Conservation (phyloP, 108 stramenopile species). For the Schizochytrium sp. region DNA sequence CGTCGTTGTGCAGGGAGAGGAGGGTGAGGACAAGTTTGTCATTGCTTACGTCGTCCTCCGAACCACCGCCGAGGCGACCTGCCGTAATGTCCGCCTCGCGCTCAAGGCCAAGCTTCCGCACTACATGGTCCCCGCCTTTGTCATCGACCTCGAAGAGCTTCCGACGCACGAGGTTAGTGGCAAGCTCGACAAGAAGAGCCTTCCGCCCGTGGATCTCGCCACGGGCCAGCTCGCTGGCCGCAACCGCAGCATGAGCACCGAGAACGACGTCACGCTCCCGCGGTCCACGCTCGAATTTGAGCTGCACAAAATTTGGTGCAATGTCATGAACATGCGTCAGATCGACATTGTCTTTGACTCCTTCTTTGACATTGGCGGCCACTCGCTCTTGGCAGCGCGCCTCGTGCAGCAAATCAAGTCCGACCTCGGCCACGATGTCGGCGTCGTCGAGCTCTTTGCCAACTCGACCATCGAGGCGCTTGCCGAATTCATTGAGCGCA, state of each 20-base stretch:
- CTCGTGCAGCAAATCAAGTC: constrained; percentile 32
- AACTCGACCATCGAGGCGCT: constrained; percentile 25
- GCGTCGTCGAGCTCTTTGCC: constrained; percentile 31
- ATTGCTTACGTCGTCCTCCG: constrained; percentile 63
- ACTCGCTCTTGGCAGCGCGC: constrained; percentile 59
- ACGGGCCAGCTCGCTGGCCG: not conserved
- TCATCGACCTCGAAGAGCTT: constrained; percentile 56
- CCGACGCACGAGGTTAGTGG: constrained; percentile 59
- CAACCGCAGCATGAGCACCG: not conserved
- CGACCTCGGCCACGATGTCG: constrained; percentile 14
- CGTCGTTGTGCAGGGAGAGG: constrained; percentile 62
- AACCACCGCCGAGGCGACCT: constrained; percentile 29
- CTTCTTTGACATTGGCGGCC: constrained; percentile 66
- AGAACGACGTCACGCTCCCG: not conserved
- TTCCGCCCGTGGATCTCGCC: constrained; percentile 33
- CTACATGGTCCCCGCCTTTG: constrained; percentile 55
- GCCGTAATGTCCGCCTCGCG: constrained; percentile 27
- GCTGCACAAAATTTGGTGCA: constrained; percentile 26
- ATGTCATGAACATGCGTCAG: constrained; percentile 19
- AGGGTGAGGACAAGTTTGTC: constrained; percentile 62
- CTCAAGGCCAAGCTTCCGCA: constrained; percentile 53
- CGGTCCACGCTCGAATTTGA: not conserved
- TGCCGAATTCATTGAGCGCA: constrained; percentile 23
- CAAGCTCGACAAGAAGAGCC: constrained; percentile 57
- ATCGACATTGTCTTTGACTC: constrained; percentile 28